Percentiles rank a stretch among this genome's conserved stretches.
Conservation (phyloP, 257 asterid genomes). For the Solanum bukasovii region DNA sequence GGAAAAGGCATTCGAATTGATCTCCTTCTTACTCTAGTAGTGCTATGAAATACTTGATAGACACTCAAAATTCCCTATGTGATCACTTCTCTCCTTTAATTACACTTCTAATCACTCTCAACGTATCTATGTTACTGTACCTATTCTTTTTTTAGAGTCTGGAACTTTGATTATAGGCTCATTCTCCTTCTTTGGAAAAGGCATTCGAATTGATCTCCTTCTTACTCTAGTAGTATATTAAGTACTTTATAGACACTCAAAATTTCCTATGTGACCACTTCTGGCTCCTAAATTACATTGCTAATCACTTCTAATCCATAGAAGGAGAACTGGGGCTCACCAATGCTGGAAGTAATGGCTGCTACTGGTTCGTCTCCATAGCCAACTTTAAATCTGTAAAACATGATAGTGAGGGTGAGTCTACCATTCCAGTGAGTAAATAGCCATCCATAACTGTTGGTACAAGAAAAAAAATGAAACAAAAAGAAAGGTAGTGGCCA, state of each 20-base stretch:
- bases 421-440: background rate
- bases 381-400: background rate
- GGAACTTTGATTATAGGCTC: background rate
- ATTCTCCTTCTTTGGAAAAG: background rate
- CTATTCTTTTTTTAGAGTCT: background rate
- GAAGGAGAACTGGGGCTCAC: background rate
- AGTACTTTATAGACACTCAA: background rate
- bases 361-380: background rate
- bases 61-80: background rate
- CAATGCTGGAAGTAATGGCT: background rate
- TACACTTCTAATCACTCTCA: background rate
- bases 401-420: background rate
- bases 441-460: background rate
- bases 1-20: background rate
- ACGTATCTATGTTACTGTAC: background rate
- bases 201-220: background rate
- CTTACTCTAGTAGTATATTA: background rate
- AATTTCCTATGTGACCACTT: background rate
- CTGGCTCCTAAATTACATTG: background rate
- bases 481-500: background rate
- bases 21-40: background rate
- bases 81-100: background rate
- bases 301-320: background rate
- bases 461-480: background rate
- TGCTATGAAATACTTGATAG: background rate